Percentiles rank a stretch among this genome's conserved stretches.
Conservation (phyloP, 805 yeast species). For the Kurtzmaniella cleridarum region DNA sequence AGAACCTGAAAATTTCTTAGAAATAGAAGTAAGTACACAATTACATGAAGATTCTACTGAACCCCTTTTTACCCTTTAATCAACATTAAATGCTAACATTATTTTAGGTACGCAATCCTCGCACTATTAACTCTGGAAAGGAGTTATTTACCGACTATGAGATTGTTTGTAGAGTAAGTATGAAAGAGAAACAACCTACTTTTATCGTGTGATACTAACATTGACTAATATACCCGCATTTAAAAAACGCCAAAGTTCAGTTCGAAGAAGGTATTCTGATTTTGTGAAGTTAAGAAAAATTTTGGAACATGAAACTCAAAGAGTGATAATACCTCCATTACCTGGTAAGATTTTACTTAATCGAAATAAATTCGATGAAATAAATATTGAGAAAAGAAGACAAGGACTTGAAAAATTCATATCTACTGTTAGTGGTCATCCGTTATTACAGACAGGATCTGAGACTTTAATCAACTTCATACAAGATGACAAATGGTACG, state of each 20-base stretch:
- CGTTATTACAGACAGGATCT: constrained; percentile 82
- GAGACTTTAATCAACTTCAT: constrained; percentile 74
- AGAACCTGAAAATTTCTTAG: constrained; percentile 90
- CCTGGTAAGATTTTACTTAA: constrained; percentile 82
- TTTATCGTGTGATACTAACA: no score
- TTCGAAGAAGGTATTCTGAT: constrained; percentile 85
- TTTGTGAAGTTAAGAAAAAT: constrained; percentile 76
- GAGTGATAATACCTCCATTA: constrained; percentile 78
- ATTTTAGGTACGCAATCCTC: constrained; percentile 55
- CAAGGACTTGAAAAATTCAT: constrained; percentile 80
- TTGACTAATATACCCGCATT: constrained; percentile 86
- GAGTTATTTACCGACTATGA: constrained; percentile 89
- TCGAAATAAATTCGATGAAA: constrained; percentile 69
- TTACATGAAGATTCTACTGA: neutral
- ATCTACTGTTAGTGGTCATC: constrained; percentile 82
- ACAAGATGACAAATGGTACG: constrained; percentile 79
- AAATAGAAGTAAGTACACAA: constrained; percentile 62
- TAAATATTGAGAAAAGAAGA: constrained; percentile 77
- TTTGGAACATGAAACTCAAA: constrained; percentile 67
- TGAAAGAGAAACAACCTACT: no score
- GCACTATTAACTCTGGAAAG: constrained; percentile 62
- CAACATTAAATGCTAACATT: constrained; percentile 13
- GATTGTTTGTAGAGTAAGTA: constrained; percentile 60
- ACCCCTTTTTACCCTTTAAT: neutral
- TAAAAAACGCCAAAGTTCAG: constrained; percentile 54